Percentiles rank a stretch among this genome's conserved stretches.
Conservation (phyloP, 2,329 filamentous ascomycete genomes). For the Penicillium sp. region DNA sequence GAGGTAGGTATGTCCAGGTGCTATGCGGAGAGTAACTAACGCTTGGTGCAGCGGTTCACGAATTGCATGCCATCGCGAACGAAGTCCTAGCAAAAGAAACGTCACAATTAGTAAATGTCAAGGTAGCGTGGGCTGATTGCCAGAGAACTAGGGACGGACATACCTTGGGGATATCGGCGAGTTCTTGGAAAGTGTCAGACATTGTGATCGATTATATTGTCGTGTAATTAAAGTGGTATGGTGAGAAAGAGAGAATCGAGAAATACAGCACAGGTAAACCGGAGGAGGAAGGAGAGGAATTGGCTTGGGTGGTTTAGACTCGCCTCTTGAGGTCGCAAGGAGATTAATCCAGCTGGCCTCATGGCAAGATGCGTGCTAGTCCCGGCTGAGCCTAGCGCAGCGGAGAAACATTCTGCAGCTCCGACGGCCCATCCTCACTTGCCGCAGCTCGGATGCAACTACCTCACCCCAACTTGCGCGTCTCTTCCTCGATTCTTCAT, state of each 20-base stretch:
- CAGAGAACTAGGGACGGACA: background rate
- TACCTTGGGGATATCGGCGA: slow-evolving; percentile 52
- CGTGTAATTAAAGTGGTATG: background rate
- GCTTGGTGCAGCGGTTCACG: slow-evolving; percentile 47
- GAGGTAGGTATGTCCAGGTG: background rate
- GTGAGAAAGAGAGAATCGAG: background rate
- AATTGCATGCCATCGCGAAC: slow-evolving; percentile 48
- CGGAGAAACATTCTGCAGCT: slow-evolving; percentile 23
- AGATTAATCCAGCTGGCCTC: slow-evolving; percentile 17
- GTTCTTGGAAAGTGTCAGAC: slow-evolving; percentile 58
- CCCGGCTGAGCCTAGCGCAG: background rate
- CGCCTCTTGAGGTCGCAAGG: background rate
- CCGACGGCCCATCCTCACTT: slow-evolving; percentile 12
- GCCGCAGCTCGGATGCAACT: background rate
- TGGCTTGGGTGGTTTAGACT: background rate
- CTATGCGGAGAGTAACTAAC: slow-evolving; percentile 28
- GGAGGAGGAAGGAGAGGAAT: background rate
- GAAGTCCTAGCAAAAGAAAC: slow-evolving; percentile 40
- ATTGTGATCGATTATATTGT: slow-evolving; percentile 32
- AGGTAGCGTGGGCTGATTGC: background rate
- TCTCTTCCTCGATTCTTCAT: slow-evolving; percentile 10
- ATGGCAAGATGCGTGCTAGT: slow-evolving; percentile 5
- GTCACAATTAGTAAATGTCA: background rate
- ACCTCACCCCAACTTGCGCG: background rate
- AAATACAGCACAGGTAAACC: background rate